Evolutionary conservation across 176 grass and related monocot genomes (phyloP).

Genomic region (Guadua angustifolia): DNA sequence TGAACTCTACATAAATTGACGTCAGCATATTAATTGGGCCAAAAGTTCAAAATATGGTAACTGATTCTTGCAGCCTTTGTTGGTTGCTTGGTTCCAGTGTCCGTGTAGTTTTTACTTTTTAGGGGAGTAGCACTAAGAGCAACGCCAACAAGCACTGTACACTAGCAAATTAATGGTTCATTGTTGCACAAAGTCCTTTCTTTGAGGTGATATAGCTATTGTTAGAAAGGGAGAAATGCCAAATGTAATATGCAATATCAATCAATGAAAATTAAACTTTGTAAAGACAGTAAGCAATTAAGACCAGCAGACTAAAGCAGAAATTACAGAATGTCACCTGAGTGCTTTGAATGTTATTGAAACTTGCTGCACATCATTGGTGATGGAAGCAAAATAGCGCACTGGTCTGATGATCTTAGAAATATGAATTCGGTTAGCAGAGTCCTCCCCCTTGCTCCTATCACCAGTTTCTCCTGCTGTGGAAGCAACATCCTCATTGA

Average conservation of each 20-base stretch:
- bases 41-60: background rate
- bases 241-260: slow-evolving; percentile 2
- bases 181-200: background rate
- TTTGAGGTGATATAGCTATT: background rate
- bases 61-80: too few species aligned
- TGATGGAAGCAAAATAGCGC: slow-evolving; percentile 57
- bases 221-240: background rate
- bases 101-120: background rate
- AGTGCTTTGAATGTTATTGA: slow-evolving; percentile 83
- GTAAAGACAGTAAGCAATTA: slow-evolving; percentile 15
- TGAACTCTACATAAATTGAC: background rate
- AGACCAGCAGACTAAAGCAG: background rate
- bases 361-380: slow-evolving; percentile 81
- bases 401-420: slow-evolving; percentile 84
- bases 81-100: too few species aligned
- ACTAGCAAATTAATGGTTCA: background rate
- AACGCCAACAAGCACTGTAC: slow-evolving; percentile 1
- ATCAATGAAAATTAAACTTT: background rate
- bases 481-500: slow-evolving; percentile 52
- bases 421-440: slow-evolving; percentile 46
- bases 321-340: slow-evolving; percentile 51
- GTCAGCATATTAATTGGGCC: background rate
- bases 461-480: slow-evolving; percentile 66
- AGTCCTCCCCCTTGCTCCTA: slow-evolving; percentile 56
- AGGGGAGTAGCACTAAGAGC: background rate